Conservation (phyloP, 2,329 filamentous ascomycete genomes). For the Colletotrichum tamarilloi region DNA sequence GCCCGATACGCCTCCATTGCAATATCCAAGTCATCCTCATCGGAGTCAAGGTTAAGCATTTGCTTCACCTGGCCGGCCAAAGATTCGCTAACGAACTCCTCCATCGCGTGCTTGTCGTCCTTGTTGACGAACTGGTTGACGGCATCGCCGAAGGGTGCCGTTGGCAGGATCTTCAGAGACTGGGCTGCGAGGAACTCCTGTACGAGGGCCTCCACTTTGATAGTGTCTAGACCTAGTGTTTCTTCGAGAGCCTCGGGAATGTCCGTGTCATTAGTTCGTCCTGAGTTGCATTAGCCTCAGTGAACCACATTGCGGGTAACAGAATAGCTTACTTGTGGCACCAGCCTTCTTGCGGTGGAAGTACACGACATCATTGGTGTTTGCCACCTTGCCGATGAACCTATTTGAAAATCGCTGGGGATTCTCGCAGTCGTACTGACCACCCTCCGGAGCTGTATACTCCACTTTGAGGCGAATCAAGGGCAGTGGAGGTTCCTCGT, state of each 20-base stretch:
- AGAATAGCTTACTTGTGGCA: constrained; percentile 52
- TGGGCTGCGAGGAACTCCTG: constrained; percentile 88
- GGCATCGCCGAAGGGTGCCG: constrained; percentile 92
- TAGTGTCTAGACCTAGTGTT: constrained; percentile 74
- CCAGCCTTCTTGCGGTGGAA: constrained; percentile 90
- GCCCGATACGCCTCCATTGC: constrained; percentile 80
- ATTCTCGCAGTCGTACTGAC: constrained; percentile 91
- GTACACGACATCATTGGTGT: constrained; percentile 91
- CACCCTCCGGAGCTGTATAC: constrained; percentile 85
- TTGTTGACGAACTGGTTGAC: constrained; percentile 95
- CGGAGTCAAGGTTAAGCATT: constrained; percentile 73
- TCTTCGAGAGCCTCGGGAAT: constrained; percentile 74
- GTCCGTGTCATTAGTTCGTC: constrained; percentile 61
- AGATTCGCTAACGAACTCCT: constrained; percentile 80
- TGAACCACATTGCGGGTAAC: neutral
- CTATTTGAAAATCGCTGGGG: constrained; percentile 95
- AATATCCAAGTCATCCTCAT: constrained; percentile 76
- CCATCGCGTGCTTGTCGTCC: constrained; percentile 93
- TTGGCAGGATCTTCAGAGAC: constrained; percentile 90
- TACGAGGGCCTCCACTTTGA: constrained; percentile 91
- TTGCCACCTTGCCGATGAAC: constrained; percentile 91
- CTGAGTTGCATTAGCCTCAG: constrained; percentile 32
- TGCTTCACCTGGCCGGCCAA: constrained; percentile 77
- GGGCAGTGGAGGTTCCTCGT: constrained; percentile 76
- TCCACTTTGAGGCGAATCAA: constrained; percentile 92